Base-by-base conservation (phyloP, 2,329 filamentous ascomycete genomes). In the Cyphellophora europaea region DNA sequence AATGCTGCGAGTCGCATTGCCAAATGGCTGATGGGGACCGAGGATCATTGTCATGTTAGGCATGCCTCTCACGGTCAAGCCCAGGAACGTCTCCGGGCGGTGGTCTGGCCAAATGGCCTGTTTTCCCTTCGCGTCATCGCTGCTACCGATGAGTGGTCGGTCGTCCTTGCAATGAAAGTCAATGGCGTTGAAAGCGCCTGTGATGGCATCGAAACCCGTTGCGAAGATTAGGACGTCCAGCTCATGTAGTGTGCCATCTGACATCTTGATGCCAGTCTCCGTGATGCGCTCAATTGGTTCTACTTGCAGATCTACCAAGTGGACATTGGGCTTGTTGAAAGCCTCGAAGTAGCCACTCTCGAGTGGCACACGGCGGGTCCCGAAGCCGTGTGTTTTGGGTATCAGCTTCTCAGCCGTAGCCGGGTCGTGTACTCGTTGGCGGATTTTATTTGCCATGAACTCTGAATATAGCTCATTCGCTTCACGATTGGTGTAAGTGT, bases 401-500 rank as follows among this genome's bases (percentile, higher is more conserved):
- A 71, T 72, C 5, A 78, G 58, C 2, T 76, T 42, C n/a, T 75
- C 67, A 19, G 63, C 53, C 49, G 65, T 64, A 14, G 49, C 52
- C 0, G 69, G 61, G 41, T 78, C 68, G 0, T 58, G 53, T 23
- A 79, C 63, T 2, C 73, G 61, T 5, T 54, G 56, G 1, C 70
- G 62, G 0, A 63, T 66, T 52, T 73, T 74, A 42, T 63, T 59
- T 1, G 57, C 60, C 66, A 72, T 75, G 49, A 75, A 74, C 4
- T 66, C 56, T 45, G 75, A 76, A 0, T 62, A 57, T 34, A 63
- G 59, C 11, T 59, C 50, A 44, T 78, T 78, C 1, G 69, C 68
- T 10, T 67, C 57, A 0, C 52, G 30, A 25, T 61, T 53, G 10
- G 55, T 46, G 5, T 73, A 40, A n/a, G 62, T 57, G 37, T 79